Evolutionary conservation across 2,329 filamentous ascomycete genomes (phyloP), one percentile per base, ranked within the genome.

Genomic region (Cryoendolithus antarcticus): DNA sequence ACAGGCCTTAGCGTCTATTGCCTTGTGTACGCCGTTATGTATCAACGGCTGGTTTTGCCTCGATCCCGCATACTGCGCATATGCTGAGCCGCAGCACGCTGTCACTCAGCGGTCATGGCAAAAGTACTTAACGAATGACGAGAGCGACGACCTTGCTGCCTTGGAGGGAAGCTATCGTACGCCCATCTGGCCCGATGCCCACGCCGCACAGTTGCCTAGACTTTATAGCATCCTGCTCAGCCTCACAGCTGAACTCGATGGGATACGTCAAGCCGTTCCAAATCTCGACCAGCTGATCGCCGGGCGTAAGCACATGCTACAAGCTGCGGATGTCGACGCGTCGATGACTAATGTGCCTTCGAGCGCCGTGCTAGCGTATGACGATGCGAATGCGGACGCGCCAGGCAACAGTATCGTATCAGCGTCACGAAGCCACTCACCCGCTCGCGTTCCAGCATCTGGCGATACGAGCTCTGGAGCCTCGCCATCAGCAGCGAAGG

Each of bases 21-120:
- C 83, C 8, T 77, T 83, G 1, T 96, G 91, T 50, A 82, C 86
- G 4, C 82, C 84, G 46, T 80, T 94, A 54, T 77, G 79, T 12
- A 70, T 95, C 9, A 86, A 95, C 54, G 82, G 83, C n/a, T 98
- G 91, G 89, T 66, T 96, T 24, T 67, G 89, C 64, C n/a, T 53
- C 2, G 34, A 51, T 37, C 41, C 50, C n/a, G 34, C 41, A n/a
- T 34, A 31, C 9, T 52, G 52, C 28, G 35, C 34, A 3, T 48
- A 47, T 28, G 39, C 30, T 34, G 45, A 51, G 9, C 41, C 42
- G 42, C 65, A 67, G 6, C 21, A 34, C 10, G 69, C 70, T 9
- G 61, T 66, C 24, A 13, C 10, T 3, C 46, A 42, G 32, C 30
- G 30, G 12, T 19, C 47, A n/a, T 57, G 55, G 55, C 52, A 54